Conservation (phyloP, 148 eudicot genomes). For the Rhododendron kiyosumense region DNA sequence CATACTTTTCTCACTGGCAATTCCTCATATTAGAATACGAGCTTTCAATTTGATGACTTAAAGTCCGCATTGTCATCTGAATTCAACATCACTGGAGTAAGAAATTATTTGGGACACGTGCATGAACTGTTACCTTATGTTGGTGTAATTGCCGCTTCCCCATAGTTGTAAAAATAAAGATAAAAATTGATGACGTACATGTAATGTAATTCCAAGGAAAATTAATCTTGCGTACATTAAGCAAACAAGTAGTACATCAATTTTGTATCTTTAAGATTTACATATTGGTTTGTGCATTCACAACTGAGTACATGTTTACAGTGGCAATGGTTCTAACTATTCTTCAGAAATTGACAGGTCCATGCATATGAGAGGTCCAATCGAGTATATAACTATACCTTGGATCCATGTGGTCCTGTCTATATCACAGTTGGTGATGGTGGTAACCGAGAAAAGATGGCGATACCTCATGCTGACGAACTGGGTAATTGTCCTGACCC, state of each 20-base stretch:
- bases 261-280: neutral
- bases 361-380: conserved; percentile 97
- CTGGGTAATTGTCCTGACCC: conserved; percentile 88
- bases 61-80: neutral
- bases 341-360: conserved; percentile 46
- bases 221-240: neutral
- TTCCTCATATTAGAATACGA: neutral
- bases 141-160: neutral
- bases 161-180: neutral
- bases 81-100: neutral
- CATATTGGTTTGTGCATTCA: neutral
- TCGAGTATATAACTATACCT: conserved; percentile 76
- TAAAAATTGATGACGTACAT: neutral
- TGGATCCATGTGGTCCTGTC: conserved; percentile 87
- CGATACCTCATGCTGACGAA: conserved; percentile 75
- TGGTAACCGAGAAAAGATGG: conserved; percentile 97
- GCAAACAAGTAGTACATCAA: neutral
- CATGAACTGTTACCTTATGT: neutral
- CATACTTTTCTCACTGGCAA: neutral
- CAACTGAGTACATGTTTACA: neutral
- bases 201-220: neutral
- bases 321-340: neutral
- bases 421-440: conserved; percentile 92
- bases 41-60: neutral
- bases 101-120: neutral